phyloP scores from a whole-genome alignment of 768 basidiomycete species.

The Pseudohyphozyma bogoriensis region DNA sequence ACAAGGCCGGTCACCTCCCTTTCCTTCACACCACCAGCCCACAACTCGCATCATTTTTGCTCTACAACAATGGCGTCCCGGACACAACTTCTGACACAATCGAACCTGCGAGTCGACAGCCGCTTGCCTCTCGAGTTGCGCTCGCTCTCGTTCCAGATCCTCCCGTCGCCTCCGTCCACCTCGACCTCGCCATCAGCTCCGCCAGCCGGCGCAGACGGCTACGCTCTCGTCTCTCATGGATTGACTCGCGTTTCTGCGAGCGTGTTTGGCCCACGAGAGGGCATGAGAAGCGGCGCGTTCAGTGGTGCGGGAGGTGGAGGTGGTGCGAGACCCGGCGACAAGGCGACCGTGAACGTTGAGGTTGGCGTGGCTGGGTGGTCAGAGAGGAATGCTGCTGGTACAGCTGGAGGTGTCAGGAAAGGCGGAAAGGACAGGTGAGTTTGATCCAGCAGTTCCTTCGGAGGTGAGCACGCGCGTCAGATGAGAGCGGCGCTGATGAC shows the following conservation, averaged over 20 bases:
- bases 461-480: not conserved
- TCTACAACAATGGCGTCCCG: conserved; percentile 29
- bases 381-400: conserved; percentile 46
- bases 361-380: conserved; percentile 80
- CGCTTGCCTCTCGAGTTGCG: conserved; percentile 86
- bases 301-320: conserved; percentile 7
- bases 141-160: conserved; percentile 63
- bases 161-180: conserved; percentile 12
- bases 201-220: conserved; percentile 67
- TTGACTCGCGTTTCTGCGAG: conserved; percentile 78
- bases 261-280: conserved; percentile 87
- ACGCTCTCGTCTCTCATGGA: conserved; percentile 72
- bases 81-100: conserved; percentile 28
- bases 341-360: conserved; percentile 81
- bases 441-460: not conserved
- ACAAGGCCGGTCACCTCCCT: too few relatives aligned
- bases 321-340: conserved; percentile 53
- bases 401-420: conserved; percentile 13
- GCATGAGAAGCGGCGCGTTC: conserved; percentile 53
- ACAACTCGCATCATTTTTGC: too few relatives aligned
- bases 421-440: conserved; percentile 23
- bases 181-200: conserved; percentile 34
- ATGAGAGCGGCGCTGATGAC: too few relatives aligned
- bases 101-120: conserved; percentile 71
- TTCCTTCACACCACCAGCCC: too few relatives aligned